Evolutionary conservation across 2,329 filamentous ascomycete species (phyloP), one percentile per base, ranked within the genome.

Genomic region (Diaporthe sp.): DNA sequence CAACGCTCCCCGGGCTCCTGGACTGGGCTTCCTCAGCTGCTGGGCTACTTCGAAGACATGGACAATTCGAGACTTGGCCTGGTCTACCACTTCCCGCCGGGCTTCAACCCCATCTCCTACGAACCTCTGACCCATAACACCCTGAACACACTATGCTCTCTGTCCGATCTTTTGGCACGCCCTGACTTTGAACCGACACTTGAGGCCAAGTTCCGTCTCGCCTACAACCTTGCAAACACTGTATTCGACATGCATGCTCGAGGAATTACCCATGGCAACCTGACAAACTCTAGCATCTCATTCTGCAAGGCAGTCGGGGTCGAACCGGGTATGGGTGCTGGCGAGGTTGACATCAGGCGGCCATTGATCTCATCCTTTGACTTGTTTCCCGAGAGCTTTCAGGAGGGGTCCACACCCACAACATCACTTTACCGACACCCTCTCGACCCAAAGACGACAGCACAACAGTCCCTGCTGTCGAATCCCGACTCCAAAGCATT

Each of bases 281-380:
- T 96, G 42, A 86, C 89, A 65, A 91, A 92, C 78, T 89, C 87
- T 55, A 94, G 93, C 75, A 88, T 96, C 22, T 89, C 93, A 0
- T 94, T 96, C 71, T 92, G 88, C 75, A 87, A 87, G 69, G 85
- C 81, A 25, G 83, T 82, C 65, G 87, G 84, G 28, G 84, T 82
- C 2, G 85, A 87, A 58, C 83, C 84, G 1, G 85, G 83, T 1
- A 82, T 84, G 9, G 83, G 82, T 7, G 84, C 87, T 10, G 83
- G 85, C 1, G 86, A 90, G 57, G 86, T 92, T 22, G 92, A 94
- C 74, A 88, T 95, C 67, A 88, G 93, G 31, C 88, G 91, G 12
- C 94, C 94, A 2, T 88, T 94, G 4, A 85, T 95, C 58, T 93
- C 93, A 1, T 93, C 93, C 0, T 96, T 95, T 78, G 94, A 96